Conservation (phyloP, 2,329 filamentous ascomycete species). For the Meredithiella fracta region DNA sequence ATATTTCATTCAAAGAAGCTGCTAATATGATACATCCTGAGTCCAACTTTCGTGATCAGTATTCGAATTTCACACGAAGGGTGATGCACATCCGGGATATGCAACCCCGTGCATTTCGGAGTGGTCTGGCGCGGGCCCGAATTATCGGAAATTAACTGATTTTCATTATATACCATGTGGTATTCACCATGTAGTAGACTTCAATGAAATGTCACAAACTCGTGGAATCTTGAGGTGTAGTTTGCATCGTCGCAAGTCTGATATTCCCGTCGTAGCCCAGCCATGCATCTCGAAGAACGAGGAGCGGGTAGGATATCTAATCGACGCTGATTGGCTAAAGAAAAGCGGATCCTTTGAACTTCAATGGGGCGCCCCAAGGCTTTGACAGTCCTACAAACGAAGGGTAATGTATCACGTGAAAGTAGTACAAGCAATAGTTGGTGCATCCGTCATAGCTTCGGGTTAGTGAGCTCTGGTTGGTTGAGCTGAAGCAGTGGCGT, state of each 20-base stretch:
- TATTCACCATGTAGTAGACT: background rate
- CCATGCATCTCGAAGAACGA: conserved; percentile 12
- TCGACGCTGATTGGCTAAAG: conserved; percentile 12
- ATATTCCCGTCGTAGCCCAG: conserved; percentile 1
- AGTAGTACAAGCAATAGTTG: background rate
- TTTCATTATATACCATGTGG: background rate
- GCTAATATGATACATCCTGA: too few relatives aligned
- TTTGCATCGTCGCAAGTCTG: background rate
- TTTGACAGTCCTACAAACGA: conserved; percentile 6
- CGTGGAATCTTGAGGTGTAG: background rate
- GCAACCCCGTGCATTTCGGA: background rate
- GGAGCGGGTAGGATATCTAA: conserved; percentile 13
- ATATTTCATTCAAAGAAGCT: too few relatives aligned
- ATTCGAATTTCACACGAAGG: too few relatives aligned
- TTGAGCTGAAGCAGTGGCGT: background rate
- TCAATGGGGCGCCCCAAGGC: conserved; percentile 11
- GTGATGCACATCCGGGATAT: background rate
- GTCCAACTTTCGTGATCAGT: too few relatives aligned
- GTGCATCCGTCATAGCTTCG: background rate
- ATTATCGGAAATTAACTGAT: background rate
- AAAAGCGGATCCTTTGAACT: conserved; percentile 11
- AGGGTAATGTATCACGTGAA: conserved; percentile 2
- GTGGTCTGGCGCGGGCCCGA: background rate
- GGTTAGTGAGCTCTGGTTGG: background rate
- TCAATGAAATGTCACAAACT: background rate